Percentiles rank a stretch among this genome's conserved stretches.
Conservation (phyloP, 768 basidiomycete genomes). For the Gelatoporia subvermispora region DNA sequence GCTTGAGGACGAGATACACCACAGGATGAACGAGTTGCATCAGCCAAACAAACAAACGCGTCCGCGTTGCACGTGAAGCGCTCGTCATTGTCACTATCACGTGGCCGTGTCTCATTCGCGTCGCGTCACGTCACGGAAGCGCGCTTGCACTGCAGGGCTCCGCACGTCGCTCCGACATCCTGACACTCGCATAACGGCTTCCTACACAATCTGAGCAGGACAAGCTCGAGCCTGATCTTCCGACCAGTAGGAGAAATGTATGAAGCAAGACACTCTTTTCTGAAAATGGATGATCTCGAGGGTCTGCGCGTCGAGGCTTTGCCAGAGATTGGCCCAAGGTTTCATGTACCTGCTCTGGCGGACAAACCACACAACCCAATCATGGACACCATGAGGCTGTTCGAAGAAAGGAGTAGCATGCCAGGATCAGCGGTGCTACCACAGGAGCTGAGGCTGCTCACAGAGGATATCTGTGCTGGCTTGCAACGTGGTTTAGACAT, state of each 20-base stretch:
- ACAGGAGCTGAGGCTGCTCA: constrained; percentile 1
- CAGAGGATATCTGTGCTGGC: constrained; percentile 4
- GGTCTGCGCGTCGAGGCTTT: not conserved
- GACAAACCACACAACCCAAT: constrained; percentile 79
- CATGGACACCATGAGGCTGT: constrained; percentile 46
- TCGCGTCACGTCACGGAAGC: too few relatives aligned
- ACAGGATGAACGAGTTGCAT: constrained; percentile 10
- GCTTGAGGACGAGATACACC: constrained; percentile 1
- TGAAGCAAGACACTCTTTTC: too few relatives aligned
- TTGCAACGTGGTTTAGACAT: not conserved
- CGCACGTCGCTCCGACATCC: too few relatives aligned
- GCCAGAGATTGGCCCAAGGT: constrained; percentile 25
- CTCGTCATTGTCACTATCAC: too few relatives aligned
- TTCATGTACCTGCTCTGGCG: constrained; percentile 61
- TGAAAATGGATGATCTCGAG: too few relatives aligned
- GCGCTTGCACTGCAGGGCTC: too few relatives aligned
- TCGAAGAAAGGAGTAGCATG: not conserved
- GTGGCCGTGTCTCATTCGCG: too few relatives aligned
- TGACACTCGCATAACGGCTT: too few relatives aligned
- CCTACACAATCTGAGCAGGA: too few relatives aligned
- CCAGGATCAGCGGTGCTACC: not conserved
- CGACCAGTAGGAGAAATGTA: too few relatives aligned
- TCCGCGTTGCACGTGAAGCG: too few relatives aligned
- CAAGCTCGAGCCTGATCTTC: too few relatives aligned
- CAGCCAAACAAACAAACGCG: constrained; percentile 13